These are phyloP conservation scores for Typha latifolia DNA, from an alignment of 176 grass and related monocot genomes.

Conservation along the genomic window DNA sequence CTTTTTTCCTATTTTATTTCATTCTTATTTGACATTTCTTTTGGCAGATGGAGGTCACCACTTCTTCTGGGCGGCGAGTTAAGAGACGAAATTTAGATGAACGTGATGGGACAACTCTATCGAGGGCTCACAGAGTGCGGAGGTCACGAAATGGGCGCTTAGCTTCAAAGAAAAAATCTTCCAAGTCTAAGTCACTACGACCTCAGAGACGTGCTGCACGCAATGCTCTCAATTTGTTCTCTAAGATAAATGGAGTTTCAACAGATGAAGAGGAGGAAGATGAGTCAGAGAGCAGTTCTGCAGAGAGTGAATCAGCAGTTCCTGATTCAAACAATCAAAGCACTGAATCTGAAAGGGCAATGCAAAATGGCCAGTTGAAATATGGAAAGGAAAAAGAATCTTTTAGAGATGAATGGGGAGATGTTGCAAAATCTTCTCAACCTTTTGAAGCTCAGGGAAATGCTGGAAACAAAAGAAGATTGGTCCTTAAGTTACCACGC, in stretches of 20 bases:
- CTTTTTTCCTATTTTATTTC: slow-evolving; percentile 6
- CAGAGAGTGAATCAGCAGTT: slow-evolving; percentile 20
- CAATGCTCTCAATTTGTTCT: slow-evolving; percentile 69
- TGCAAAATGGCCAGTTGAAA: slow-evolving; percentile 23
- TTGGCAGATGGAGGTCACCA: slow-evolving; percentile 65
- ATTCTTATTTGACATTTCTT: slow-evolving; percentile 19
- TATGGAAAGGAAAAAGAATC: slow-evolving; percentile 38
- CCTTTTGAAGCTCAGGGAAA: slow-evolving; percentile 24
- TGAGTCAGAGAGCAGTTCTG: slow-evolving; percentile 20
- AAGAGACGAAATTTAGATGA: slow-evolving; percentile 74
- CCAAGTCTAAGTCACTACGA: slow-evolving; percentile 56
- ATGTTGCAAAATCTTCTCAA: slow-evolving; percentile 42
- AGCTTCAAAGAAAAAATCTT: slow-evolving; percentile 51
- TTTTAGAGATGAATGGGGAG: slow-evolving; percentile 38
- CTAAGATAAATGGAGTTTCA: slow-evolving; percentile 68
- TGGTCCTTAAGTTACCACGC: slow-evolving; percentile 67
- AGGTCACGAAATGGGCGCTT: slow-evolving; percentile 49
- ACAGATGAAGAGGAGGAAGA: slow-evolving; percentile 40
- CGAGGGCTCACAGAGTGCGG: slow-evolving; percentile 44
- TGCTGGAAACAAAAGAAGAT: slow-evolving; percentile 41
- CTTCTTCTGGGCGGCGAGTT: slow-evolving; percentile 86
- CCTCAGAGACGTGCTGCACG: slow-evolving; percentile 79
- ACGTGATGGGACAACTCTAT: slow-evolving; percentile 31
- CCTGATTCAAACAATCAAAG: slow-evolving; percentile 32
- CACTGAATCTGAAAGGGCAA: slow-evolving; percentile 47